These are phyloP conservation scores for Eucalyptus erythrocorys DNA, from an alignment of 345 rosid genomes.

Conservation along the genomic window DNA sequence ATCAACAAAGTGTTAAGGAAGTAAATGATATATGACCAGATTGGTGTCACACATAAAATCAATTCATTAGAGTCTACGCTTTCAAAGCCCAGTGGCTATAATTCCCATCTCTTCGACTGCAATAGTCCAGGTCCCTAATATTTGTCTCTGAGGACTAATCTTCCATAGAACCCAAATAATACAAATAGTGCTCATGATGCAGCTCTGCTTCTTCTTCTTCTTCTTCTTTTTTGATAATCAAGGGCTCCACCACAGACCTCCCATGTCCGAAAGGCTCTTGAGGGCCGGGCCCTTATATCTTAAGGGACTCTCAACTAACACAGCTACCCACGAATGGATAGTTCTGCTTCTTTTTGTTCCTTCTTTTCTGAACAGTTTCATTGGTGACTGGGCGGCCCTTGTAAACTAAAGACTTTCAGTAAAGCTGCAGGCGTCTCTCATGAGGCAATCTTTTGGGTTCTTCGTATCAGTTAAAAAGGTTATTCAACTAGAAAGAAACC, in stretches of 20 bases:
- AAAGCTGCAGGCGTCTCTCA: background rate
- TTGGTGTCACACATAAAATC: background rate
- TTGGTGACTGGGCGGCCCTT: background rate
- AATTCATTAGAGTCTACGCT: background rate
- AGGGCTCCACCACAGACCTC: too few relatives aligned
- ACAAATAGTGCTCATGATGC: background rate
- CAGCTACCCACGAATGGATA: too few relatives aligned
- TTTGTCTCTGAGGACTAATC: background rate
- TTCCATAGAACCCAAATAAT: background rate
- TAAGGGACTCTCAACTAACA: too few relatives aligned
- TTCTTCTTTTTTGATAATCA: too few relatives aligned
- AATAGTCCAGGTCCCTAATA: background rate
- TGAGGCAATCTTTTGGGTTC: background rate
- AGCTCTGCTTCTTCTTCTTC: too few relatives aligned
- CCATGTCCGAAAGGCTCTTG: too few relatives aligned
- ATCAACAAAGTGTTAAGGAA: background rate
- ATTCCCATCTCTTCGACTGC: background rate
- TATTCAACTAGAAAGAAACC: background rate
- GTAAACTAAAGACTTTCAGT: background rate
- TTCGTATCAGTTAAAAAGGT: background rate
- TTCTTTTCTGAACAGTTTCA: background rate
- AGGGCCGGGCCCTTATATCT: too few relatives aligned
- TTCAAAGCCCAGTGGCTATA: background rate
- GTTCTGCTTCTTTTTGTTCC: background rate
- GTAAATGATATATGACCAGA: too few relatives aligned